Percentiles rank a stretch among this genome's conserved stretches.
phyloP scores from a whole-genome alignment of 2,329 filamentous ascomycete genomes.

The Pyrenochaeta sp. region DNA sequence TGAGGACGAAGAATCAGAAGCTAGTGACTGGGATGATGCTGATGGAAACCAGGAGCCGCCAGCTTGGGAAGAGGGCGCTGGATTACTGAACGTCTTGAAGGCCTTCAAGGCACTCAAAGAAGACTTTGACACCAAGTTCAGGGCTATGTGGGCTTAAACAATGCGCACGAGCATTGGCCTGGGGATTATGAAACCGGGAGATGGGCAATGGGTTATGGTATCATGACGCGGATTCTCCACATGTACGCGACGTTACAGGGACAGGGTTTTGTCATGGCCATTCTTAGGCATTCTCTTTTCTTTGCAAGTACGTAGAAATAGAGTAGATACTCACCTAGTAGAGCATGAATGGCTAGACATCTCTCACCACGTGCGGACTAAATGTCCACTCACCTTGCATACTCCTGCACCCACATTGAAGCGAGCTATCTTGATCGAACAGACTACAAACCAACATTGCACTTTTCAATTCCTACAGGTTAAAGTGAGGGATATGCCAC shows the following conservation, averaged over 20 bases:
- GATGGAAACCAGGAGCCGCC: slow-evolving; percentile 33
- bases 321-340: neutral
- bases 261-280: neutral
- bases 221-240: neutral
- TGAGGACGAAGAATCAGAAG: slow-evolving; percentile 47
- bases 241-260: neutral
- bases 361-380: neutral
- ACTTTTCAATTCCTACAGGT: too few relatives aligned
- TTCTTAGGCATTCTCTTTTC: neutral
- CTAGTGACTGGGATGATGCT: slow-evolving; percentile 30
- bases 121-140: slow-evolving; percentile 72
- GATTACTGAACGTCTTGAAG: slow-evolving; percentile 64
- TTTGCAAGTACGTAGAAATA: neutral
- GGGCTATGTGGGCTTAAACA: slow-evolving; percentile 64
- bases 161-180: neutral
- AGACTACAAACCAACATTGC: too few relatives aligned
- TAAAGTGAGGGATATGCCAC: too few relatives aligned
- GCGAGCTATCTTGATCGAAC: too few relatives aligned
- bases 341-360: neutral
- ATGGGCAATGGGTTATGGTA: neutral
- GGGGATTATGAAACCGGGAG: neutral
- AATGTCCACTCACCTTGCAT: neutral
- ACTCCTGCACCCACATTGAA: too few relatives aligned
- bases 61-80: slow-evolving; percentile 56
- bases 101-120: slow-evolving; percentile 66